phyloP scores from a whole-genome alignment of 2,329 filamentous ascomycete species.

The Myotisia sp. region DNA sequence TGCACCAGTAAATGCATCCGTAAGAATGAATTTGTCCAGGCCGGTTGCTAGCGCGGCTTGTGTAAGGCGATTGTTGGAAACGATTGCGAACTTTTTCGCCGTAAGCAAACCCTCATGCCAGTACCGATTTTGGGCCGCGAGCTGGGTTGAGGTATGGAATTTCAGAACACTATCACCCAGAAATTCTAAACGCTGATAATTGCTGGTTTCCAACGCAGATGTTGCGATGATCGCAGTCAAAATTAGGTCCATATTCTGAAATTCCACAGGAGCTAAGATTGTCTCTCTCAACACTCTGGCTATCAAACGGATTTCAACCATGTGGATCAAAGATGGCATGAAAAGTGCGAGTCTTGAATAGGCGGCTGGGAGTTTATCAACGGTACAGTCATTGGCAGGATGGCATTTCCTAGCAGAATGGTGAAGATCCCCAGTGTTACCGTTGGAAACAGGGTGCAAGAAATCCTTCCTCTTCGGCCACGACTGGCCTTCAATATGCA shows the following conservation, averaged over 20 bases:
- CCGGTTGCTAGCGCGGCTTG: slow-evolving; percentile 48
- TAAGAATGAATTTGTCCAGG: slow-evolving; percentile 60
- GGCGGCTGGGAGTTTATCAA: slow-evolving; percentile 31
- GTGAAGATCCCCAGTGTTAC: slow-evolving; percentile 11
- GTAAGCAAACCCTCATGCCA: slow-evolving; percentile 70
- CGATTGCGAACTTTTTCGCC: slow-evolving; percentile 50
- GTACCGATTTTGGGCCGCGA: slow-evolving; percentile 44
- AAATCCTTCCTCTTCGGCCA: slow-evolving; percentile 24
- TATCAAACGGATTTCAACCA: slow-evolving; percentile 51
- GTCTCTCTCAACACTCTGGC: slow-evolving; percentile 46
- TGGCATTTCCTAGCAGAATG: slow-evolving; percentile 13
- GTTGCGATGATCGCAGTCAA: slow-evolving; percentile 57
- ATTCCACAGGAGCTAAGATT: slow-evolving; percentile 38
- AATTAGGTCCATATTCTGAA: slow-evolving; percentile 44
- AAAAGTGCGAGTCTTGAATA: slow-evolving; percentile 43
- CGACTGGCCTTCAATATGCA: slow-evolving; percentile 15
- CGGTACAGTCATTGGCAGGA: slow-evolving; percentile 15
- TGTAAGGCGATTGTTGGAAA: slow-evolving; percentile 62
- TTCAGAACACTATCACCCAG: slow-evolving; percentile 78
- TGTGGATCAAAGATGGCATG: slow-evolving; percentile 58
- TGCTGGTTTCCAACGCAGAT: slow-evolving; percentile 41
- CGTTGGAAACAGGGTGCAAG: slow-evolving; percentile 15
- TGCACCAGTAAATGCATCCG: slow-evolving; percentile 48
- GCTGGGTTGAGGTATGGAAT: slow-evolving; percentile 51
- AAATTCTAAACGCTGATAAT: slow-evolving; percentile 80